Evolutionary conservation across 139 green algal genomes (phyloP), one percentile per base, ranked within the genome.

Genomic region (Closterium sp.): DNA sequence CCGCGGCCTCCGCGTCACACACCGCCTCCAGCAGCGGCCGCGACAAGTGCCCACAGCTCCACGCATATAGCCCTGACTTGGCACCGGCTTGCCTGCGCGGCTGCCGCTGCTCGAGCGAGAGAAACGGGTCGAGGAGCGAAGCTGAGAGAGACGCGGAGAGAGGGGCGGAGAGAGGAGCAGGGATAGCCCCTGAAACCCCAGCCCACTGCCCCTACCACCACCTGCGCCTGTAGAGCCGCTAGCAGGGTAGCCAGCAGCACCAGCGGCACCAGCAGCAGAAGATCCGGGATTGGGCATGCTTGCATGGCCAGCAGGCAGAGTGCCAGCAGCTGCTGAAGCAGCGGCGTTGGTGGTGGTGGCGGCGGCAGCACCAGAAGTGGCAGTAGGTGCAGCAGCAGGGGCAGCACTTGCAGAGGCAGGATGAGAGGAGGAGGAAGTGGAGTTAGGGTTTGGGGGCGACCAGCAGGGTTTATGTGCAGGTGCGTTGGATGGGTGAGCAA

Each of bases 21-120:
- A 19, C 32, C 27, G 28, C 28, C 85, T 93, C 90, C 31, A 93
- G 62, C 38, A 93, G 90, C 13, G 90, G 90, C 13, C 90, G 86
- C 11, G 90, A 92, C 29, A 93, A 93, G 87, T 93, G 90, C 22
- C 90, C 90, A n/a, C 90, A 93, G 31, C 85, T 91, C 90, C 90
- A 93, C 42, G 28, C 91, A 32, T 91, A 93, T 4, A 93, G 30
- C 10, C 24, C 91, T 13, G 90, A 93, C 62, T 91, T 70, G 24
- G 90, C 29, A 85, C 21, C 50, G 89, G 32, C 34, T 50, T 50
- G 0, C 62, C 62, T 79, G 62, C 62, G 62, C 62, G 13, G 62
- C 62, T 24, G 62, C 62, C 4, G 62, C 62, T 79, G 62, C 62
- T 79, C 62, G 13, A 79, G 62, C 62, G 62, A 24, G 13, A 79